A percentile compares a stretch with the other conserved stretches of the same genome.
These are phyloP conservation scores for Fusarium sp. DNA, from an alignment of 2,329 filamentous ascomycete genomes.

Conservation along the genomic window DNA sequence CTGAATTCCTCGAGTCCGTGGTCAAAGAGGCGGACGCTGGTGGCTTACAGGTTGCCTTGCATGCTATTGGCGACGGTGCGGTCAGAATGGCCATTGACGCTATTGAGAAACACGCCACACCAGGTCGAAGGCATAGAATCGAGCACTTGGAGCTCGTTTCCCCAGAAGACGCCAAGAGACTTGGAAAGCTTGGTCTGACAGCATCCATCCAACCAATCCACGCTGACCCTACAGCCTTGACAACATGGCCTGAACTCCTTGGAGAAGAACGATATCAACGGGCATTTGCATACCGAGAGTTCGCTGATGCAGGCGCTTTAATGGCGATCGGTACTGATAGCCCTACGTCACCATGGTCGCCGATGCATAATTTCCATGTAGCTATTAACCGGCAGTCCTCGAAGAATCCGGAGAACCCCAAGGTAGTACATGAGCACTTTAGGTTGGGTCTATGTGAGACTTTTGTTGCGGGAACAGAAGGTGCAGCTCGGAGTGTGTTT, in stretches of 20 bases:
- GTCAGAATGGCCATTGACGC: conserved; percentile 67
- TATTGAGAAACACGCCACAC: conserved; percentile 55
- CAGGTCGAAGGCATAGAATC: conserved; percentile 66
- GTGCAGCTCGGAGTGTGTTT: conserved; percentile 65
- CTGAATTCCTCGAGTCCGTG: conserved; percentile 61
- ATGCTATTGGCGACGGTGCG: conserved; percentile 72
- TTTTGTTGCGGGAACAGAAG: conserved; percentile 61
- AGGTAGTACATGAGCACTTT: conserved; percentile 62
- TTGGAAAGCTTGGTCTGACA: conserved; percentile 67
- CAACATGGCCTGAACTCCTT: conserved; percentile 67
- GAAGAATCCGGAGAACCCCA: conserved; percentile 55
- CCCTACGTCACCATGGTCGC: conserved; percentile 65
- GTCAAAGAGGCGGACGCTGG: conserved; percentile 63
- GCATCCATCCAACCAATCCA: conserved; percentile 68
- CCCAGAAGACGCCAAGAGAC: conserved; percentile 63
- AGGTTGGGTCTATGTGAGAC: conserved; percentile 62
- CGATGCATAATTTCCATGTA: conserved; percentile 66
- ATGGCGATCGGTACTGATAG: conserved; percentile 67
- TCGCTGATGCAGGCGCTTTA: conserved; percentile 62
- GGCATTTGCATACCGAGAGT: conserved; percentile 71
- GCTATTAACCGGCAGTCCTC: conserved; percentile 68
- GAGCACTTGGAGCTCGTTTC: conserved; percentile 71
- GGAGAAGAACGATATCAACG: conserved; percentile 63
- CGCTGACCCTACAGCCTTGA: conserved; percentile 67
- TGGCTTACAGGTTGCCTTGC: conserved; percentile 69